phyloP scores from a whole-genome alignment of 352 stramenopile genomes.

The Globisporangium canariense region DNA sequence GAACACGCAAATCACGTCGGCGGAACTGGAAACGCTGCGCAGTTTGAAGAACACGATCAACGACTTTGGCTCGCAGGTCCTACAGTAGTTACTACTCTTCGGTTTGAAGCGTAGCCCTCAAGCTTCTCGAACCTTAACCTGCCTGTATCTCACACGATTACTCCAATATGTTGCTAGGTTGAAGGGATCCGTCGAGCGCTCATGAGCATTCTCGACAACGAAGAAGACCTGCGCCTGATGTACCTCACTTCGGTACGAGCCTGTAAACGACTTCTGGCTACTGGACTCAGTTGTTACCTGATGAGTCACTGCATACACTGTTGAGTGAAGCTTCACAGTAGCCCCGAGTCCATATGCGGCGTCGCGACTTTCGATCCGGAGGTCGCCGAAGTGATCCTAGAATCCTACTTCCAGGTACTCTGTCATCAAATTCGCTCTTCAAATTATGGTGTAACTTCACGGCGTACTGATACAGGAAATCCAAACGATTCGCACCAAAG shows the following conservation, averaged over 20 bases:
- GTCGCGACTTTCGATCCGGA: conserved; percentile 10
- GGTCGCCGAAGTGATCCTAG: conserved; percentile 10
- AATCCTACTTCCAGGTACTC: conserved; percentile 13
- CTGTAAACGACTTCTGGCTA: background rate
- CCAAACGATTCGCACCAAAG: conserved; percentile 65
- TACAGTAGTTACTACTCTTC: background rate
- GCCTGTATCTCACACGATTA: background rate
- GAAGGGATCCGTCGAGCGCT: conserved; percentile 22
- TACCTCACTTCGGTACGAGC: conserved; percentile 17
- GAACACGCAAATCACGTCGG: conserved; percentile 17
- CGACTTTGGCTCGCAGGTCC: conserved; percentile 22
- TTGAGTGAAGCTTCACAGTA: conserved; percentile 5
- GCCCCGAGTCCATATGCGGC: background rate
- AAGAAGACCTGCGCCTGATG: conserved; percentile 29
- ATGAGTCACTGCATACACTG: background rate
- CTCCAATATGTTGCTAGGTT: conserved; percentile 8
- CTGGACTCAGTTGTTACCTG: background rate
- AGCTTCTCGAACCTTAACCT: background rate
- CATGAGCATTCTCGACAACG: conserved; percentile 30
- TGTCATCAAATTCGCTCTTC: background rate
- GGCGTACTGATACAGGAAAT: conserved; percentile 36
- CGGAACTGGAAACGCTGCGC: conserved; percentile 26
- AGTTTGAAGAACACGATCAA: conserved; percentile 36
- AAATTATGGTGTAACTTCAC: too few species aligned
- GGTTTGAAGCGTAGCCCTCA: too few species aligned